phyloP scores from a whole-genome alignment of 108 stramenopile species.

The Bacterosira constricta region DNA sequence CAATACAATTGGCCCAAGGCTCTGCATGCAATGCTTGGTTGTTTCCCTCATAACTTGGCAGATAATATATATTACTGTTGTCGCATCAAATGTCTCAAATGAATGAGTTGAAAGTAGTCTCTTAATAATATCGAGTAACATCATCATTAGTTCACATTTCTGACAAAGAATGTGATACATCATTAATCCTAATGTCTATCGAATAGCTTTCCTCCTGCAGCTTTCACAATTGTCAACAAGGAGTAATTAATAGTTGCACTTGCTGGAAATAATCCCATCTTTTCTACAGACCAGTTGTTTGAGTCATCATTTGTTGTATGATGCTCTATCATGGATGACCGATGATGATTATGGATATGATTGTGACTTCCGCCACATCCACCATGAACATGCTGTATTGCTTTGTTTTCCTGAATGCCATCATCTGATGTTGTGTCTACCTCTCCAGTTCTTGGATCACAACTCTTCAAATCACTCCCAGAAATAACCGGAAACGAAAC shows the following conservation, averaged over 20 bases:
- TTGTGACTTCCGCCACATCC: slow-evolving; percentile 34
- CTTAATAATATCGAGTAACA: no score
- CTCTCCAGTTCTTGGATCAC: slow-evolving; percentile 82
- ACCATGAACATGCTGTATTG: slow-evolving; percentile 6
- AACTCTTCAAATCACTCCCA: slow-evolving; percentile 51
- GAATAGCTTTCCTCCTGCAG: slow-evolving; percentile 64
- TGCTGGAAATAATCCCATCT: slow-evolving; percentile 52
- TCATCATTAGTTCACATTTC: no score
- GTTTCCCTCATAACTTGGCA: no score
- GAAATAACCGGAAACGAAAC: slow-evolving; percentile 63
- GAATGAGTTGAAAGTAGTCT: no score
- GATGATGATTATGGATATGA: no score
- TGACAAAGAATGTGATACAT: no score
- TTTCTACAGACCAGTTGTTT: neutral
- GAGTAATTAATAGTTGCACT: slow-evolving; percentile 86
- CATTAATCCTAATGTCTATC: neutral
- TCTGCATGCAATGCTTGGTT: no score
- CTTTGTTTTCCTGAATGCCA: neutral
- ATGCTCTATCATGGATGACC: slow-evolving; percentile 35
- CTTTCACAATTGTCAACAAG: slow-evolving; percentile 63
- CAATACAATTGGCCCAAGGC: no score
- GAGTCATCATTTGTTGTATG: slow-evolving; percentile 21
- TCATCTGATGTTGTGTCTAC: slow-evolving; percentile 20
- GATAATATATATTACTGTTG: no score
- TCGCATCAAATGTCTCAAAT: no score